A percentile compares a stretch with the other conserved stretches of the same genome.
These are phyloP conservation scores for Colletotrichum euphorbiae DNA, from an alignment of 2,329 filamentous ascomycete species.

Conservation along the genomic window DNA sequence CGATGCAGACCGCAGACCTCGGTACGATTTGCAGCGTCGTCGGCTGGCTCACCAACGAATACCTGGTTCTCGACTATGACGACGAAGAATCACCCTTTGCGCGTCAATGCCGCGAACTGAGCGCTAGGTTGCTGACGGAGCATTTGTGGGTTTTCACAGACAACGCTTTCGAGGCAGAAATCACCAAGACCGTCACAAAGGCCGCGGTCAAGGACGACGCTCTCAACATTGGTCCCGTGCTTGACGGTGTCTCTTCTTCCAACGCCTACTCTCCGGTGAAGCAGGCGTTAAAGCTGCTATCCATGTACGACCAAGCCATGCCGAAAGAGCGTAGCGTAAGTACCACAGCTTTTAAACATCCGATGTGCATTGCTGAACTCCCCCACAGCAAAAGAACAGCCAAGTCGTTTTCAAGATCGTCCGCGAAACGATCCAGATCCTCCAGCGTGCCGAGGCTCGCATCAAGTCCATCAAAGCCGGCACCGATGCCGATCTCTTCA, in stretches of 20 bases:
- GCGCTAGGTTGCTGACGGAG: slow-evolving; percentile 66
- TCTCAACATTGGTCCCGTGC: slow-evolving; percentile 62
- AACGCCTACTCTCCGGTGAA: slow-evolving; percentile 70
- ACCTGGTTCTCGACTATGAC: slow-evolving; percentile 66
- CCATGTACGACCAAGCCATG: slow-evolving; percentile 73
- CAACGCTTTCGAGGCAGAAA: slow-evolving; percentile 64
- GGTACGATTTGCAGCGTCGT: slow-evolving; percentile 66
- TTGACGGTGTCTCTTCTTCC: slow-evolving; percentile 63
- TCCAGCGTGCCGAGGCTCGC: slow-evolving; percentile 79
- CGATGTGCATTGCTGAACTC: background rate
- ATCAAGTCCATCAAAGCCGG: slow-evolving; percentile 72
- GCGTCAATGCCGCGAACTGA: slow-evolving; percentile 66
- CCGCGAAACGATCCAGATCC: slow-evolving; percentile 86
- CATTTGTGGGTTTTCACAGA: slow-evolving; percentile 70
- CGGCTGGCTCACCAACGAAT: slow-evolving; percentile 69
- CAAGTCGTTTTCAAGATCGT: slow-evolving; percentile 78
- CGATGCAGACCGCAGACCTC: slow-evolving; percentile 60
- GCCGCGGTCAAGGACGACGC: slow-evolving; percentile 59
- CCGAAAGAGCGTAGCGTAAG: slow-evolving; percentile 72
- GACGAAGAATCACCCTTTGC: slow-evolving; percentile 65
- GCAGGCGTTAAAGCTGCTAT: slow-evolving; percentile 67
- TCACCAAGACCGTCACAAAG: slow-evolving; percentile 65
- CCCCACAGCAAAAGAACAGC: slow-evolving; percentile 60
- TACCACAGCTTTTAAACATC: slow-evolving; percentile 16
- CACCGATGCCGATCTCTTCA: slow-evolving; percentile 86